phyloP scores from a whole-genome alignment of 306 rosid species.

The Abrus precatorius region DNA sequence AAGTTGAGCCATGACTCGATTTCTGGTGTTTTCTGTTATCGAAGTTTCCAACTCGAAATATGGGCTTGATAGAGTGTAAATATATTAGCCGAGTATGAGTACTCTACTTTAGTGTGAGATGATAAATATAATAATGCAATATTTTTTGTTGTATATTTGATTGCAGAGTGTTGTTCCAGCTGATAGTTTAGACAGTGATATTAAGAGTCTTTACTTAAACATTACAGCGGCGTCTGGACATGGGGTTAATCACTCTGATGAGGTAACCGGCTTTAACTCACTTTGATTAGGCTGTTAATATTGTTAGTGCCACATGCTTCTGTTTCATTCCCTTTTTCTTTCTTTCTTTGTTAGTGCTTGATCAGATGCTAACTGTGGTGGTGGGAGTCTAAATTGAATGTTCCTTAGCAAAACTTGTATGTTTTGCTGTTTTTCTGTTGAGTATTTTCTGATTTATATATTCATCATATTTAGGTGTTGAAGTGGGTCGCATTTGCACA shows the following conservation, averaged over 20 bases:
- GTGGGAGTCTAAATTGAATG: conserved; percentile 29
- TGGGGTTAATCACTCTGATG: conserved; percentile 56
- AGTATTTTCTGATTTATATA: conserved; percentile 18
- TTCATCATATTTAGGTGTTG: conserved; percentile 58
- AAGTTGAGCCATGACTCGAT: conserved; percentile 2
- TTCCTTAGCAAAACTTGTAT: neutral
- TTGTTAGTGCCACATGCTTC: neutral
- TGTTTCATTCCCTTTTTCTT: neutral
- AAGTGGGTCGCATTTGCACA: conserved; percentile 85
- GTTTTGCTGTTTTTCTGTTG: conserved; percentile 12
- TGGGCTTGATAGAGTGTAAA: neutral
- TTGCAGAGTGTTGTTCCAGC: conserved; percentile 66
- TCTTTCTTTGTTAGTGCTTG: conserved; percentile 5
- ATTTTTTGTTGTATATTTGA: conserved; percentile 42
- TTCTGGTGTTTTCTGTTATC: neutral
- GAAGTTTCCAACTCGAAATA: neutral
- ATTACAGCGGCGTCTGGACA: conserved; percentile 53
- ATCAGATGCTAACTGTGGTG: neutral
- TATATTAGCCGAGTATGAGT: conserved; percentile 6
- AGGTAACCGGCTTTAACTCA: conserved; percentile 44
- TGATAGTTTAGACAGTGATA: conserved; percentile 57
- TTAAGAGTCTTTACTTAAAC: conserved; percentile 60
- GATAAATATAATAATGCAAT: conserved; percentile 13
- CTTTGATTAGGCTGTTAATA: conserved; percentile 11
- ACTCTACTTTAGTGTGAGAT: conserved; percentile 1